Evolutionary conservation across 192 early-diverging fungal genomes (phyloP).

Genomic region (Funneliformis geosporum): DNA sequence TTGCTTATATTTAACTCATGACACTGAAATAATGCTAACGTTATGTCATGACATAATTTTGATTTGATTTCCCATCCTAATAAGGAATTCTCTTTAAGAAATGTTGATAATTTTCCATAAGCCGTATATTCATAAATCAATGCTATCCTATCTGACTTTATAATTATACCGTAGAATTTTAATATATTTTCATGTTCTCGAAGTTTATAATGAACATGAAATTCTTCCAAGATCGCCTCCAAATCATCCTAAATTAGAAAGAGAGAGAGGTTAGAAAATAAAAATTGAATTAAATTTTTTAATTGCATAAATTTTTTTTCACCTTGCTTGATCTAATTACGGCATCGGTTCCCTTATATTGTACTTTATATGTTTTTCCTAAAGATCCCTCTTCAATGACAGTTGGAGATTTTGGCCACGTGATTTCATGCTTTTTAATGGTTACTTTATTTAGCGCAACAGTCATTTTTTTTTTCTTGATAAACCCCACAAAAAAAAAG

Average conservation of each 20-base stretch:
- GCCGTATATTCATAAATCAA: slow-evolving; percentile 12
- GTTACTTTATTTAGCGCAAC: background rate
- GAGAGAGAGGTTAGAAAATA: no score
- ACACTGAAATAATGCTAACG: slow-evolving; percentile 15
- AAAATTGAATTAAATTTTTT: background rate
- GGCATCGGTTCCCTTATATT: slow-evolving; percentile 8
- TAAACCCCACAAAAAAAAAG: background rate
- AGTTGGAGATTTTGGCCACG: background rate
- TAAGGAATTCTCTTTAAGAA: background rate
- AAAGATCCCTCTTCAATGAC: background rate
- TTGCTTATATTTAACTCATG: slow-evolving; percentile 8
- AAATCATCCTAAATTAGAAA: background rate
- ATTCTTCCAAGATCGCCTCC: slow-evolving; percentile 6
- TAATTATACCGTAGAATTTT: slow-evolving; percentile 26
- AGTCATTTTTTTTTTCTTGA: background rate
- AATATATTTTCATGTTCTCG: slow-evolving; percentile 17
- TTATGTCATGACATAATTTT: slow-evolving; percentile 27
- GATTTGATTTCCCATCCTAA: background rate
- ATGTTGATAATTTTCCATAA: slow-evolving; percentile 1
- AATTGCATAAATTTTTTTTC: background rate
- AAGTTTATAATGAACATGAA: slow-evolving; percentile 11
- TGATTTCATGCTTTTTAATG: slow-evolving; percentile 24
- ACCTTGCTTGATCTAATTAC: slow-evolving; percentile 16
- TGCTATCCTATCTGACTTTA: background rate
- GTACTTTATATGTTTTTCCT: slow-evolving; percentile 21